A percentile compares a stretch with the other conserved stretches of the same genome.
Conservation (phyloP, 164 flowering plant species). For the Kingdonia uniflora region DNA sequence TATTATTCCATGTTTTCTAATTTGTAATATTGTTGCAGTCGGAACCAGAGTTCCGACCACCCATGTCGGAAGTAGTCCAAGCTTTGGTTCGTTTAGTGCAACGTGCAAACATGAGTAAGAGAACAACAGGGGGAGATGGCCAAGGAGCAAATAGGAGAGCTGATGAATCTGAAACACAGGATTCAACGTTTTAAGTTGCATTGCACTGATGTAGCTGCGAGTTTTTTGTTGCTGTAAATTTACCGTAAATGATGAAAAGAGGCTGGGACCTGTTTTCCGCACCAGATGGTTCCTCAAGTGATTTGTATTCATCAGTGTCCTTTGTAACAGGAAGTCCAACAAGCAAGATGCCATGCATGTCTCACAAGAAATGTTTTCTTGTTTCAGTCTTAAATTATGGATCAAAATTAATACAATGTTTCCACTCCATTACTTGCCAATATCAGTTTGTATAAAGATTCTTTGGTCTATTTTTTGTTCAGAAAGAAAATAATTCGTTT, state of each 20-base stretch:
- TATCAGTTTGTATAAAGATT: too few relatives aligned
- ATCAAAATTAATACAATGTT: too few relatives aligned
- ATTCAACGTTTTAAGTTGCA: constrained; percentile 9
- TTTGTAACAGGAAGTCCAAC: too few relatives aligned
- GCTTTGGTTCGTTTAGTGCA: constrained; percentile 77
- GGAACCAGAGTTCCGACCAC: constrained; percentile 97
- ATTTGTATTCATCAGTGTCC: too few relatives aligned
- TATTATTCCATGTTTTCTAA: not conserved
- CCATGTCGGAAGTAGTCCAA: constrained; percentile 96
- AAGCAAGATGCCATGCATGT: too few relatives aligned
- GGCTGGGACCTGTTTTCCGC: not conserved
- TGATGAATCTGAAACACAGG: constrained; percentile 18
- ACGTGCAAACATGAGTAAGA: constrained; percentile 89
- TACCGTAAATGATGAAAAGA: not conserved
- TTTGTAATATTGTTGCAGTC: constrained; percentile 31
- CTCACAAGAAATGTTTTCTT: too few relatives aligned
- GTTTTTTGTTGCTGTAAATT: too few relatives aligned
- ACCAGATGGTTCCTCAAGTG: too few relatives aligned
- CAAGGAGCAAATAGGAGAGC: constrained; percentile 22
- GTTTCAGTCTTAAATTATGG: too few relatives aligned
- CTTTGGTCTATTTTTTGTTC: too few relatives aligned
- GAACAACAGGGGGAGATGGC: constrained; percentile 41
- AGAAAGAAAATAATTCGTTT: too few relatives aligned
- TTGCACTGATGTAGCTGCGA: not conserved
- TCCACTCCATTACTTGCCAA: too few relatives aligned